These are phyloP conservation scores for Hypoxylon rubiginosum DNA, from an alignment of 2,329 filamentous ascomycete genomes.

Conservation along the genomic window DNA sequence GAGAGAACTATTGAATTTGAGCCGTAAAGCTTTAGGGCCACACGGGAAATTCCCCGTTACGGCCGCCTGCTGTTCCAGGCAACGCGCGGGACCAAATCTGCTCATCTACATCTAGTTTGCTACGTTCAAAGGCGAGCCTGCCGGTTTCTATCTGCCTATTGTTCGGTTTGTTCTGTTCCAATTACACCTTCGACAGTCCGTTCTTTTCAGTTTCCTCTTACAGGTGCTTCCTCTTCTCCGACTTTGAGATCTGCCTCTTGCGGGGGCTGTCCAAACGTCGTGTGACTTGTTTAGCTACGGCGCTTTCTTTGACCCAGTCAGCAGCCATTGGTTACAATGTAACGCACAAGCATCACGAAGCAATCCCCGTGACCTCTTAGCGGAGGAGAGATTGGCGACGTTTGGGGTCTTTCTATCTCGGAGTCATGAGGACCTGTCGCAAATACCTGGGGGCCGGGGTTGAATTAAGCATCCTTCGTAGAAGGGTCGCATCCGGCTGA, in stretches of 20 bases:
- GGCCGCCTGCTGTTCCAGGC: conserved; percentile 18
- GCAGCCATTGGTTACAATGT: conserved; percentile 39
- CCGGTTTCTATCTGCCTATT: conserved; percentile 18
- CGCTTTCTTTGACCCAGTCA: conserved; percentile 36
- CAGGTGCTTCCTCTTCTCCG: conserved; percentile 40
- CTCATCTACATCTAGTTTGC: conserved; percentile 20
- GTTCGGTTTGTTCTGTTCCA: conserved; percentile 19
- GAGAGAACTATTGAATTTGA: conserved; percentile 19
- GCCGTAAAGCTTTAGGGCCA: conserved; percentile 10
- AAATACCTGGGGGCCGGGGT: conserved; percentile 23
- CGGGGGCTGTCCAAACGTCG: conserved; percentile 44
- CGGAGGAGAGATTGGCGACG: conserved; percentile 26
- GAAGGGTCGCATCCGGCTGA: conserved; percentile 42
- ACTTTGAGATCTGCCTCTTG: conserved; percentile 44
- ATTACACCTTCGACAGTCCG: conserved; percentile 32
- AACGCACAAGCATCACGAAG: conserved; percentile 37
- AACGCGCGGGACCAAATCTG: conserved; percentile 15
- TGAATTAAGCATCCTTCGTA: conserved; percentile 33
- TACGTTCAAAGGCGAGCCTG: conserved; percentile 15
- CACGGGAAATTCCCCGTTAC: conserved; percentile 23
- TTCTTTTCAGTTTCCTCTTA: conserved; percentile 34
- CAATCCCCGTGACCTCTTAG: conserved; percentile 37
- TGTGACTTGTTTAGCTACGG: conserved; percentile 46
- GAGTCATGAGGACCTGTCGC: conserved; percentile 31
- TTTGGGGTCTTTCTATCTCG: conserved; percentile 23